Conservation (phyloP, 164 flowering plant genomes). For the Sextonia rubra region DNA sequence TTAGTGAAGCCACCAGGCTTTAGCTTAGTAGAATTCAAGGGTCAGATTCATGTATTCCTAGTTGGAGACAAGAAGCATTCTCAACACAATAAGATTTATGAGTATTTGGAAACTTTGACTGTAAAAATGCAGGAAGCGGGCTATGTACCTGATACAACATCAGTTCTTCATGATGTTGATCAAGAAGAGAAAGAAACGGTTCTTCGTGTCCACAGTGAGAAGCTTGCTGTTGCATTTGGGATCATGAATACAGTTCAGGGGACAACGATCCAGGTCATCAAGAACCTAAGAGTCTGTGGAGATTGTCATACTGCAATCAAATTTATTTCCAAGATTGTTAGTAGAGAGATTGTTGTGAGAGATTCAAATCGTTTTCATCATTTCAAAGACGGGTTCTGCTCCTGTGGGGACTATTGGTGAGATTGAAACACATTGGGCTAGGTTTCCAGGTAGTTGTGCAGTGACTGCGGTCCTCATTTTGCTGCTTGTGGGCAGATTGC, state of each 20-base stretch:
- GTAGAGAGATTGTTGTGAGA: slow-evolving; percentile 63
- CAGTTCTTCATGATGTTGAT: slow-evolving; percentile 73
- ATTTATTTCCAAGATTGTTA: slow-evolving; percentile 47
- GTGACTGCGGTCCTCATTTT: too few species aligned
- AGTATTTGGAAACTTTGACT: slow-evolving; percentile 41
- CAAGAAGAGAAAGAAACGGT: slow-evolving; percentile 70
- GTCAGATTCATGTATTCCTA: slow-evolving; percentile 71
- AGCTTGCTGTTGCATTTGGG: slow-evolving; percentile 77
- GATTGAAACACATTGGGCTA: not conserved
- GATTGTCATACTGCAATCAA: slow-evolving; percentile 72
- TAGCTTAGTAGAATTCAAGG: slow-evolving; percentile 68
- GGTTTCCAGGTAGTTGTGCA: too few species aligned
- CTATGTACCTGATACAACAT: slow-evolving; percentile 50
- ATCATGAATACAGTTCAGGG: slow-evolving; percentile 66
- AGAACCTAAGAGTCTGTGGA: slow-evolving; percentile 69
- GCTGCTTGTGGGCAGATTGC: too few species aligned
- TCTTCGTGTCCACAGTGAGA: slow-evolving; percentile 71
- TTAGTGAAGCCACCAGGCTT: slow-evolving; percentile 74
- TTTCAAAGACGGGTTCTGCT: slow-evolving; percentile 63
- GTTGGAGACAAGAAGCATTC: slow-evolving; percentile 82
- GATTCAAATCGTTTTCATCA: slow-evolving; percentile 77
- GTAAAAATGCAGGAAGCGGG: slow-evolving; percentile 60
- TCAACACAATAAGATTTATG: slow-evolving; percentile 49
- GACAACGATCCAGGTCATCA: slow-evolving; percentile 51
- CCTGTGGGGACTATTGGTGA: slow-evolving; percentile 79